A percentile compares a stretch with the other conserved stretches of the same genome.
phyloP scores from a whole-genome alignment of 2,329 filamentous ascomycete genomes.

The Sclerotinia glacialis region DNA sequence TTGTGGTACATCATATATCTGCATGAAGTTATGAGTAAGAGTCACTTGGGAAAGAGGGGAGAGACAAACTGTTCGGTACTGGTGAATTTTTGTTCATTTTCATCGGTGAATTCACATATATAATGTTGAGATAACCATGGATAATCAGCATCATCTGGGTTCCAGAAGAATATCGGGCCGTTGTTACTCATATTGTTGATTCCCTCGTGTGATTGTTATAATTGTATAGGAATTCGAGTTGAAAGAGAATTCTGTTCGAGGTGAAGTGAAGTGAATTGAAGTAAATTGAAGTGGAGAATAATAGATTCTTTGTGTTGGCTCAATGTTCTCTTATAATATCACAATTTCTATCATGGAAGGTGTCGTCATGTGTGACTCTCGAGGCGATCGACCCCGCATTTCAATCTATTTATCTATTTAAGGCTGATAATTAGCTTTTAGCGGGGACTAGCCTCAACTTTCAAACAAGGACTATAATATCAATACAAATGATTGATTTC shows the following conservation, averaged over 20 bases:
- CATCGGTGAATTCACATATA: conserved; percentile 2
- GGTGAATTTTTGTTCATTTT: not conserved
- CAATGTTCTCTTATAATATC: not conserved
- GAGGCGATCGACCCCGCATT: no score
- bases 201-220: not conserved
- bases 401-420: no score
- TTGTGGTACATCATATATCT: conserved; percentile 16
- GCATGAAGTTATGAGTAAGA: not conserved
- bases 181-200: not conserved
- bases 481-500: no score
- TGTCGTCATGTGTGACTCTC: no score
- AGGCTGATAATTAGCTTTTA: no score
- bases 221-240: not conserved
- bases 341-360: no score
- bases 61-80: not conserved
- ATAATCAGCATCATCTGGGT: not conserved
- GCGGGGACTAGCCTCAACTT: no score
- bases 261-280: not conserved
- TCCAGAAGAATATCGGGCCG: conserved; percentile 15
- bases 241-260: not conserved
- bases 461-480: no score
- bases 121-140: conserved; percentile 10
- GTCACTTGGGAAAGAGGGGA: not conserved
- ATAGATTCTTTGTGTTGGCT: not conserved
- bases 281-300: no score